Conservation (phyloP, 495 filamentous ascomycete species). For the Aspergillus nidulans region DNA sequence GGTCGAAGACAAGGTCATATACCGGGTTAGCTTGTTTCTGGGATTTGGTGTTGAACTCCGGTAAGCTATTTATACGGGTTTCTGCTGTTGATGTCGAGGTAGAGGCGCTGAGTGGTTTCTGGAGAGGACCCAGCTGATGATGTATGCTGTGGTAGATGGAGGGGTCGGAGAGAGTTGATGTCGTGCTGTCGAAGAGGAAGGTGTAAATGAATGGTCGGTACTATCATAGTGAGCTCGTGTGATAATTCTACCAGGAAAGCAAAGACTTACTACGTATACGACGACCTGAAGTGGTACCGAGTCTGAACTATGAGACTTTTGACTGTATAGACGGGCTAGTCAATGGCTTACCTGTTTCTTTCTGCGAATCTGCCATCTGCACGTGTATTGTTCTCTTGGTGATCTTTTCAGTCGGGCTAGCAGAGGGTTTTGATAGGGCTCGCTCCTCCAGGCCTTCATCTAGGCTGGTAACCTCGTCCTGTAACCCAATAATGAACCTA, state of each 20-base stretch:
- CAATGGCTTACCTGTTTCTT: constrained; percentile 15
- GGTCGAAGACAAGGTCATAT: constrained; percentile 85
- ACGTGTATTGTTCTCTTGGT: constrained; percentile 50
- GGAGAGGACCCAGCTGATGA: constrained; percentile 73
- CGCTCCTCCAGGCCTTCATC: constrained; percentile 22
- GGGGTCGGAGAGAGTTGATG: constrained; percentile 60
- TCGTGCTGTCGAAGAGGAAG: constrained; percentile 73
- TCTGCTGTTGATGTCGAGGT: constrained; percentile 54
- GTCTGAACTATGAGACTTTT: constrained; percentile 4
- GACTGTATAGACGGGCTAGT: neutral
- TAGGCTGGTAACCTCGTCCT: constrained; percentile 53
- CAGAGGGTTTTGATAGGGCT: constrained; percentile 18
- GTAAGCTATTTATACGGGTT: constrained; percentile 39
- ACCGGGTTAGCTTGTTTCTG: constrained; percentile 45
- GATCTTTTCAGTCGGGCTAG: constrained; percentile 36
- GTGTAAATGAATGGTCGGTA: constrained; percentile 88
- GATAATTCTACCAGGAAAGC: neutral
- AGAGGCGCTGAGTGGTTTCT: constrained; percentile 62
- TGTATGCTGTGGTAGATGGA: constrained; percentile 78
- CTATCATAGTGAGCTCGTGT: constrained; percentile 16
- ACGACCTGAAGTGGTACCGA: constrained; percentile 61
- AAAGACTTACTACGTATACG: constrained; percentile 55
- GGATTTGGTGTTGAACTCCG: constrained; percentile 23
- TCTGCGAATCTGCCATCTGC: constrained; percentile 16
- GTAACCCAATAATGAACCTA: constrained; percentile 68